phyloP scores from a whole-genome alignment of 345 rosid species.

The Camelina laxa region DNA sequence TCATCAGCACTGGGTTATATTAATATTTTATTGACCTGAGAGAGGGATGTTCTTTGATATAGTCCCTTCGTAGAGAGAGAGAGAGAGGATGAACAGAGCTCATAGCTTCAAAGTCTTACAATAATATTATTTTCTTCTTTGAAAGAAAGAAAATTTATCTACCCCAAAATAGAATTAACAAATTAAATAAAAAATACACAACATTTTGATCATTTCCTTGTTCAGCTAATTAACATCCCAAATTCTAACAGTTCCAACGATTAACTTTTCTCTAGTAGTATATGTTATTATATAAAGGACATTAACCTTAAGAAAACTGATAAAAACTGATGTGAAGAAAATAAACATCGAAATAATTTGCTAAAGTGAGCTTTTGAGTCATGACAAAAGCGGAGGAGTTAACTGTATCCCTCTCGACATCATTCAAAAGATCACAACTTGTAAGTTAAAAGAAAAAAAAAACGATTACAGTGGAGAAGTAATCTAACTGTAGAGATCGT shows the following conservation, averaged over 20 bases:
- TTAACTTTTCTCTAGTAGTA: not conserved
- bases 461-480: slow-evolving; percentile 37
- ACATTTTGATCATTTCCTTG: not conserved
- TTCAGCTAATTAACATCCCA: not conserved
- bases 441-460: not conserved
- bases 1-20: slow-evolving; percentile 26
- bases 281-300: not conserved
- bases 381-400: not conserved
- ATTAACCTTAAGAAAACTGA: slow-evolving; percentile 7
- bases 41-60: slow-evolving; percentile 20
- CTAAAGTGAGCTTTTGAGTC: slow-evolving; percentile 2
- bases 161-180: not conserved
- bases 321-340: not conserved
- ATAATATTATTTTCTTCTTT: slow-evolving; percentile 40
- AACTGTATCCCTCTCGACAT: slow-evolving; percentile 13
- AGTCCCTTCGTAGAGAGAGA: slow-evolving; percentile 38
- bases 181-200: slow-evolving; percentile 12
- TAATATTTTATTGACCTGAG: slow-evolving; percentile 40
- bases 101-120: slow-evolving; percentile 36
- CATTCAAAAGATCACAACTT: slow-evolving; percentile 6
- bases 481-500: slow-evolving; percentile 81
- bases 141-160: slow-evolving; percentile 22
- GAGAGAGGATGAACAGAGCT: slow-evolving; percentile 34
- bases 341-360: not conserved
- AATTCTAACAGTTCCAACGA: not conserved